Percentiles rank a stretch among this genome's conserved stretches.
These are phyloP conservation scores for Colletotrichum navitas DNA, from an alignment of 2,329 filamentous ascomycete species.

Conservation along the genomic window DNA sequence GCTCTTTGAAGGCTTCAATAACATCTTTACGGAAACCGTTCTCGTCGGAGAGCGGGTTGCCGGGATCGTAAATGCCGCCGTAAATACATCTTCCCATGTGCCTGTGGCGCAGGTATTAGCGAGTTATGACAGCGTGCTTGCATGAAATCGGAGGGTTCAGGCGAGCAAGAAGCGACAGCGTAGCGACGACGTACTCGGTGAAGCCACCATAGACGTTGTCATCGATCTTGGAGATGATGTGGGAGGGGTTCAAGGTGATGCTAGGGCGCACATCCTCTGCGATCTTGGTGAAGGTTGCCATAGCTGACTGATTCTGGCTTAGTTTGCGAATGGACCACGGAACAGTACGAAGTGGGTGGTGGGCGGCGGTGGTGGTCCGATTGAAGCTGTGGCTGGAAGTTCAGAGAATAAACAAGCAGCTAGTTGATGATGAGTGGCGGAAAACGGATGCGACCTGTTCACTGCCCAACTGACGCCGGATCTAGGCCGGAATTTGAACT, in stretches of 20 bases:
- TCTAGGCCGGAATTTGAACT: conserved; percentile 40
- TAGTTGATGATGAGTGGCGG: conserved; percentile 39
- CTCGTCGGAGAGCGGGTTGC: conserved; percentile 77
- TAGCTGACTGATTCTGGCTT: conserved; percentile 51
- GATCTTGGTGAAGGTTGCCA: conserved; percentile 82
- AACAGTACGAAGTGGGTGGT: neutral
- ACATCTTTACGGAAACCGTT: conserved; percentile 86
- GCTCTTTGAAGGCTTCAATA: conserved; percentile 77
- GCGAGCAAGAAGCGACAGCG: neutral
- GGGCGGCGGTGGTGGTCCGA: conserved; percentile 11
- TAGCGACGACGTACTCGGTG: conserved; percentile 74
- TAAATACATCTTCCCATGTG: conserved; percentile 94
- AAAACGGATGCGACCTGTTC: conserved; percentile 27
- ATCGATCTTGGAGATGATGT: conserved; percentile 79
- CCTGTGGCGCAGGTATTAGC: conserved; percentile 55
- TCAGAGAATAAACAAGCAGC: conserved; percentile 13
- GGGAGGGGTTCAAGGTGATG: conserved; percentile 74
- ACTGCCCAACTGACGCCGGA: conserved; percentile 24
- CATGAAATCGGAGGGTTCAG: neutral
- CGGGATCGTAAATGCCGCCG: conserved; percentile 85
- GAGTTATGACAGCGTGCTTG: neutral
- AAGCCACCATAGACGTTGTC: conserved; percentile 88
- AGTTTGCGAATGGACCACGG: neutral
- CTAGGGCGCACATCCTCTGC: conserved; percentile 69
- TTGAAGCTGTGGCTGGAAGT: conserved; percentile 18